phyloP scores from a whole-genome alignment of 1,139 yeast genomes.

The Ashbya aceris region DNA sequence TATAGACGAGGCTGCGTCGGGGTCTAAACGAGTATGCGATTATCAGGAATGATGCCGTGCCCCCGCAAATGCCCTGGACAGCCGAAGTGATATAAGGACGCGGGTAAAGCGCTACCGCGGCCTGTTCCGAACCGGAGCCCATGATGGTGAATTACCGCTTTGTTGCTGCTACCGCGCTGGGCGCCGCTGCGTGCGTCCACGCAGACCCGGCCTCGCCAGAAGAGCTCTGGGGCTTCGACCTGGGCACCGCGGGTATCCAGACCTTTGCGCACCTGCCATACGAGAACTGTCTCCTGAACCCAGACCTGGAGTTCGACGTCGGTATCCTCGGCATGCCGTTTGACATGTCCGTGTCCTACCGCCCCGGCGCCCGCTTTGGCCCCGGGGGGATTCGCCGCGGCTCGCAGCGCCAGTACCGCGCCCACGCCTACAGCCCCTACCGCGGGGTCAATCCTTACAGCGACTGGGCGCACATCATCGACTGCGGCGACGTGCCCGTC shows the following conservation, averaged over 20 bases:
- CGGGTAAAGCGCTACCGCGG: no score
- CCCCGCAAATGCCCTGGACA: no score
- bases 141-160: no score
- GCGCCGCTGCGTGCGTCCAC: not conserved
- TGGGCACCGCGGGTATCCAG: slow-evolving; percentile 64
- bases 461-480: slow-evolving; percentile 59
- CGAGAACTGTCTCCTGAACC: slow-evolving; percentile 45
- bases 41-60: no score
- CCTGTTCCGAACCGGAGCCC: no score
- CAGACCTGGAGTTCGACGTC: slow-evolving; percentile 45
- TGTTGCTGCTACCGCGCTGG: not conserved
- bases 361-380: slow-evolving; percentile 73
- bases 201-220: slow-evolving; percentile 23
- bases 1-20: no score
- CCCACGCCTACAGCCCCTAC: slow-evolving; percentile 60
- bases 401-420: slow-evolving; percentile 58
- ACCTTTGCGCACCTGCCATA: slow-evolving; percentile 67
- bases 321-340: slow-evolving; percentile 59
- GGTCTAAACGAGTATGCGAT: no score
- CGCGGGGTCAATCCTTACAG: slow-evolving; percentile 56
- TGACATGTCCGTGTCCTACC: slow-evolving; percentile 49
- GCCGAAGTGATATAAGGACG: no score
- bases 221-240: slow-evolving; percentile 52
- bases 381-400: slow-evolving; percentile 68
- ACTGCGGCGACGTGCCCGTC: slow-evolving; percentile 77